Percentiles rank a stretch among this genome's conserved stretches.
phyloP scores from a whole-genome alignment of 768 basidiomycete species.

The Terana coerulea region DNA sequence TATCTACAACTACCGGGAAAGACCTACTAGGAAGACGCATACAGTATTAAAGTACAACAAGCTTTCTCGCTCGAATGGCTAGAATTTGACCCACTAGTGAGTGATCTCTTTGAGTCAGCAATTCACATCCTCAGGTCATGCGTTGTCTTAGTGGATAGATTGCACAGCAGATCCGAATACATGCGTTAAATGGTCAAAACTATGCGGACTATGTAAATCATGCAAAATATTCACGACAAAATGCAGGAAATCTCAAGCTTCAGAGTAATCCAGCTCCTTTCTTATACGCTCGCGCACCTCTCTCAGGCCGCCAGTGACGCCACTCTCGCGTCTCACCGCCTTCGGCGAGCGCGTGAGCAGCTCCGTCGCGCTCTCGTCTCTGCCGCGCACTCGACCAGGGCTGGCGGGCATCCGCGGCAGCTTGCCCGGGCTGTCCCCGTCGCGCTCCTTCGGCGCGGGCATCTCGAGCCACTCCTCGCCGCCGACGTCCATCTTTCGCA shows the following conservation, averaged over 20 bases:
- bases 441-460: slow-evolving; percentile 37
- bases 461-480: slow-evolving; percentile 57
- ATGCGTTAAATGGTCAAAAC: background rate
- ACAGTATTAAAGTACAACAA: too few relatives aligned
- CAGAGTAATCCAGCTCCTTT: slow-evolving; percentile 55
- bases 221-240: background rate
- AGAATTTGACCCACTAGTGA: too few relatives aligned
- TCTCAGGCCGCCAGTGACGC: slow-evolving; percentile 69
- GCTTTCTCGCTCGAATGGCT: too few relatives aligned
- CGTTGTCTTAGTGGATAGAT: background rate
- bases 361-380: slow-evolving; percentile 57
- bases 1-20: too few relatives aligned
- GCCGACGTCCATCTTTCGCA: slow-evolving; percentile 57
- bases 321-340: slow-evolving; percentile 64
- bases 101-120: too few relatives aligned
- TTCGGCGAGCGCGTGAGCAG: slow-evolving; percentile 68
- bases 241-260: background rate
- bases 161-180: background rate
- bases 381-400: slow-evolving; percentile 33
- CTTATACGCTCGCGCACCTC: slow-evolving; percentile 81
- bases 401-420: slow-evolving; percentile 34
- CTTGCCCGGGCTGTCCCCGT: slow-evolving; percentile 13
- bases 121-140: too few relatives aligned
- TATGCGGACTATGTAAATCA: background rate
- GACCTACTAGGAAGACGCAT: too few relatives aligned